Evolutionary conservation across 352 stramenopile genomes (phyloP).

Genomic region (Blastocystis sp.): DNA sequence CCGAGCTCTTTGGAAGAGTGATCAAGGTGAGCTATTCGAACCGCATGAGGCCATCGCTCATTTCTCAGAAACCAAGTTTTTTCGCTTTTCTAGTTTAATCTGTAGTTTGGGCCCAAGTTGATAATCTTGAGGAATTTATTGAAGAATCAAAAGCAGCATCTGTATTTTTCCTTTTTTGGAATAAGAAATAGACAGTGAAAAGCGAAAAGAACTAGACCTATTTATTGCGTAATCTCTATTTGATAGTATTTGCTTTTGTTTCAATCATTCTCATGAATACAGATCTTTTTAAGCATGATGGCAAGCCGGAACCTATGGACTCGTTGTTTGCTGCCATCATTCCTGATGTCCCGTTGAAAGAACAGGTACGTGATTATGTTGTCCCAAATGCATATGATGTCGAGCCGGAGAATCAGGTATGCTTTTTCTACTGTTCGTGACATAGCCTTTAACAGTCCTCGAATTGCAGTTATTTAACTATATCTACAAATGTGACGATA

Average conservation of each 20-base stretch:
- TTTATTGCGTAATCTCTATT: too few relatives aligned
- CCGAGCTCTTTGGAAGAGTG: conserved; percentile 51
- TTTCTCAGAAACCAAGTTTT: conserved; percentile 51
- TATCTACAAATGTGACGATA: not conserved
- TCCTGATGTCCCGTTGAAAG: too few relatives aligned
- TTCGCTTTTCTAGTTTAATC: not conserved
- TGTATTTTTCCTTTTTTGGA: not conserved
- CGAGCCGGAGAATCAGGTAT: too few relatives aligned
- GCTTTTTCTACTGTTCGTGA: too few relatives aligned
- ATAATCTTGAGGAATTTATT: conserved; percentile 3
- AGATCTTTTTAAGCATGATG: too few relatives aligned
- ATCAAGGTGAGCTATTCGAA: conserved; percentile 58
- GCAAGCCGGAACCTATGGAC: too few relatives aligned
- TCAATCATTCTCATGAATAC: too few relatives aligned
- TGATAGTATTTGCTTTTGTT: too few relatives aligned
- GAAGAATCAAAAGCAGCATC: not conserved
- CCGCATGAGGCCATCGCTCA: conserved; percentile 19
- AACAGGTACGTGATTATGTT: too few relatives aligned
- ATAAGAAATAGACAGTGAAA: not conserved
- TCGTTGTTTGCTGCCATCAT: too few relatives aligned
- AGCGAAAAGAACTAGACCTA: not conserved
- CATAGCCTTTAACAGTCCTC: not conserved
- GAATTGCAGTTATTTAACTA: not conserved
- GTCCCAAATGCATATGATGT: too few relatives aligned
- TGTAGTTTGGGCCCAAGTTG: conserved; percentile 55